Percentiles rank a stretch among this genome's conserved stretches.
Conservation (phyloP, 2,329 filamentous ascomycete genomes). For the Paecilomyces sp. region DNA sequence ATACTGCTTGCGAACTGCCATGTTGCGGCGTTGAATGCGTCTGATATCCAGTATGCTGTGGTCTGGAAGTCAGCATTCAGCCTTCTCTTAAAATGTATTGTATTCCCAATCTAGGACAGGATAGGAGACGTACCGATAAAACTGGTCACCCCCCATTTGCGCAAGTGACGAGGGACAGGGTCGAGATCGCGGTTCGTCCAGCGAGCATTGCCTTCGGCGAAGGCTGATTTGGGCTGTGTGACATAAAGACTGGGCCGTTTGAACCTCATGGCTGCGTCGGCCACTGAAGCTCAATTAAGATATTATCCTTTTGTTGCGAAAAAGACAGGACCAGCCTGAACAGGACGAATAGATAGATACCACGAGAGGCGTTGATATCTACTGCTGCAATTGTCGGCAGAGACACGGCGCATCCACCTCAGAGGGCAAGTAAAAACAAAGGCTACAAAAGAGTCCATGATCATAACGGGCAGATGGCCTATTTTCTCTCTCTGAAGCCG, state of each 20-base stretch:
- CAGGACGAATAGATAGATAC: background rate
- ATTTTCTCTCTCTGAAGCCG: background rate
- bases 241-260: constrained; percentile 36
- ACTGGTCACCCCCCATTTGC: constrained; percentile 41
- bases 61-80: background rate
- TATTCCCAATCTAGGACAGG: background rate
- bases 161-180: constrained; percentile 35
- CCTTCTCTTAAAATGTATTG: too few relatives aligned
- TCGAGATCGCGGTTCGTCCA: constrained; percentile 46
- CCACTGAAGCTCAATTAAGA: background rate
- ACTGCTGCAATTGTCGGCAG: background rate
- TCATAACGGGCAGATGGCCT: background rate
- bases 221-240: constrained; percentile 39
- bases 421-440: background rate
- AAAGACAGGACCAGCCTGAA: background rate
- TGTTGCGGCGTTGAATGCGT: constrained; percentile 47
- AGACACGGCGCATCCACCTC: background rate
- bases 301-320: background rate
- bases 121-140: constrained; percentile 25
- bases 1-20: constrained; percentile 49
- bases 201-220: constrained; percentile 37
- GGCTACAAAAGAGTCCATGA: background rate
- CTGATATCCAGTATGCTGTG: constrained; percentile 45
- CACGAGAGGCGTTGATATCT: background rate
- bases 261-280: constrained; percentile 16